Base-by-base conservation (phyloP, 1,284 basidiomycete genomes). In the Boletus hoseneyae region DNA sequence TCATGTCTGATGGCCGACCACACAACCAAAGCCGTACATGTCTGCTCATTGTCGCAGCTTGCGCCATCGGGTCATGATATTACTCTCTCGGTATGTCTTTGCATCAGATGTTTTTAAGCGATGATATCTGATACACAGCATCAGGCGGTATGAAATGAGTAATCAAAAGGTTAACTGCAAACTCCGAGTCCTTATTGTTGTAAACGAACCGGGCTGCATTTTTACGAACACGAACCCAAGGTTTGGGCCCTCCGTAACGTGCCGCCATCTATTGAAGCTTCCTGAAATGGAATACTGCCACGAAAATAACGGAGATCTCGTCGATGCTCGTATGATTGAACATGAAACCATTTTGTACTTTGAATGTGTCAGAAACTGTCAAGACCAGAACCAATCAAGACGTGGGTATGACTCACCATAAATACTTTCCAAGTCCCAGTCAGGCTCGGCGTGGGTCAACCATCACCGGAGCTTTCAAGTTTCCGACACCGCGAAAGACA, bases 281-380 rank as follows among this genome's bases (percentile, higher is more conserved):
- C 58, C 51, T 50, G 34, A 48, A 48, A 52, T 43, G 36, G 42
- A 15, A 44, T 36, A 34, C 42, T 34, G 39, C 40, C 53, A 51
- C 66, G 62, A 67, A 59, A 65, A 55, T 29, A 46, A 43, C 63
- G 63, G 62, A 46, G 13, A 37, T 10, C 51, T 52, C 40, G 34
- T 43, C 41, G 37, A 35, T 32, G 44, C 19, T 43, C 34, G 55
- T 39, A 7, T 8, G 23, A 8, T 6, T 30, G 29, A 30, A 30
- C 29, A 30, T 30, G 12, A 30, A 10, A 30, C 29, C 21, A 23
- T 3, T 23, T 8, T 25, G 23, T 25, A 25, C 12, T 30, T 30
- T 30, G 11, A 44, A 27, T 13, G 42, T 27, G 25, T 34, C 13
- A 46, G 32, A 41, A 37, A 18, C 15, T 5, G n/a, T 58, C 27